These are phyloP conservation scores for Hypoxylon rickii DNA, from an alignment of 495 filamentous ascomycete species.

Conservation along the genomic window DNA sequence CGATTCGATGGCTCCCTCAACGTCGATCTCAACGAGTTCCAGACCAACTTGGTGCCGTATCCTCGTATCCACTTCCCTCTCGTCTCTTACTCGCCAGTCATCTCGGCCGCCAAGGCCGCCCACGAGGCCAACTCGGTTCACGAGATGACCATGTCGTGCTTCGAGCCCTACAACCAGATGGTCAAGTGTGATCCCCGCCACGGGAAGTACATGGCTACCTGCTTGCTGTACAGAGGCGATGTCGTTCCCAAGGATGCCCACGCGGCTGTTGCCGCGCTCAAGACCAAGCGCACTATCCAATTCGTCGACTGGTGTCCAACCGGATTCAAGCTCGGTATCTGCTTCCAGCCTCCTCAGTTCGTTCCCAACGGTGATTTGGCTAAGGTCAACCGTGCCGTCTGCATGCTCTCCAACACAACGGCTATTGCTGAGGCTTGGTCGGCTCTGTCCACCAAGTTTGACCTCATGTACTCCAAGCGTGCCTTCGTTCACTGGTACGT, in stretches of 20 bases:
- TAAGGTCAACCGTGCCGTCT: slow-evolving; percentile 96
- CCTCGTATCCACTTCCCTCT: slow-evolving; percentile 99
- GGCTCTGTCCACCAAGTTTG: slow-evolving; percentile 96
- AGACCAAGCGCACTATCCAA: slow-evolving; percentile 98
- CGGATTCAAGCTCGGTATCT: slow-evolving; percentile 99
- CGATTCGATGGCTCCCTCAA: slow-evolving; percentile 99
- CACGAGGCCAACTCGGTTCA: slow-evolving; percentile 93
- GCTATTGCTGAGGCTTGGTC: slow-evolving; percentile 99
- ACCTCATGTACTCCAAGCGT: slow-evolving; percentile 99
- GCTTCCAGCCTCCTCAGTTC: slow-evolving; percentile 94
- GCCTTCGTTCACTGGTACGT: slow-evolving; percentile 99
- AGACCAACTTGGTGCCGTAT: slow-evolving; percentile 98
- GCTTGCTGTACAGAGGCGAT: slow-evolving; percentile 96
- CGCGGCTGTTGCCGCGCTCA: slow-evolving; percentile 87
- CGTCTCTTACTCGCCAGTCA: slow-evolving; percentile 91
- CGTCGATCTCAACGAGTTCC: slow-evolving; percentile 99
- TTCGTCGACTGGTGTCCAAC: slow-evolving; percentile 99
- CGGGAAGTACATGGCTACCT: slow-evolving; percentile 99
- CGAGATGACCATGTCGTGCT: slow-evolving; percentile 89
- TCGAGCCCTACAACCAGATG: slow-evolving; percentile 87
- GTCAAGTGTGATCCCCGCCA: slow-evolving; percentile 99
- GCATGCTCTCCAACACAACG: slow-evolving; percentile 99
- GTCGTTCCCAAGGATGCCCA: slow-evolving; percentile 96
- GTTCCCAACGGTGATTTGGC: slow-evolving; percentile 97
- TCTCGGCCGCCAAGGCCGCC: slow-evolving; percentile 89